phyloP scores from a whole-genome alignment of 2,329 filamentous ascomycete genomes.

The Fusarium sp. region DNA sequence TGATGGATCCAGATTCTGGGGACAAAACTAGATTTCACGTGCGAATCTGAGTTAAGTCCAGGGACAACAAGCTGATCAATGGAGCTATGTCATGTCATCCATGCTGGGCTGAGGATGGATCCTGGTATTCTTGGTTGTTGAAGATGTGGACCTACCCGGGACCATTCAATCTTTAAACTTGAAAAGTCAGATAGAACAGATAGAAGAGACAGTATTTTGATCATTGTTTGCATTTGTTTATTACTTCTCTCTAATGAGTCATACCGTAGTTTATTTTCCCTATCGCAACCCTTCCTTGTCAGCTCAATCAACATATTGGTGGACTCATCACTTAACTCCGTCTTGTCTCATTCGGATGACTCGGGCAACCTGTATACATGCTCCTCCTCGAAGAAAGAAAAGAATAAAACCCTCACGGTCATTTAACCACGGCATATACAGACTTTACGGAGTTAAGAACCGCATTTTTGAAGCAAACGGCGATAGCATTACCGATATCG shows the following conservation, averaged over 20 bases:
- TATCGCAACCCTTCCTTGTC: not conserved
- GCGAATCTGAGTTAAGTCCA: not conserved
- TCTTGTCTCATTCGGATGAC: not conserved
- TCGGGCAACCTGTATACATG: not conserved
- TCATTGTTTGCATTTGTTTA: not conserved
- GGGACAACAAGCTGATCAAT: constrained; percentile 18
- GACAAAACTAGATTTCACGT: constrained; percentile 13
- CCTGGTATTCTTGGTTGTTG: not conserved
- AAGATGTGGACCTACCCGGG: constrained; percentile 5
- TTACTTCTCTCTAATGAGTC: not conserved
- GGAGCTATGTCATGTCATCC: constrained; percentile 12
- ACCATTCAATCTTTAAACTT: not conserved
- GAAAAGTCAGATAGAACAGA: not conserved
- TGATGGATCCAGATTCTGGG: not conserved
- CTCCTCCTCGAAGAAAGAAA: not conserved
- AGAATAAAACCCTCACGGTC: not conserved
- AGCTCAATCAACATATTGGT: not conserved
- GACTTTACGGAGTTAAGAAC: not conserved
- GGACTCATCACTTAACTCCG: not conserved
- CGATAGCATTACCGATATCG: not conserved
- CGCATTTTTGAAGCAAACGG: not conserved
- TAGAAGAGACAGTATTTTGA: not conserved
- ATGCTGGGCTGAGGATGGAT: not conserved
- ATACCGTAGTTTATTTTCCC: not conserved
- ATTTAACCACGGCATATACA: not conserved